These are phyloP conservation scores for Mycena rebaudengoi DNA, from an alignment of 768 basidiomycete species.

Conservation along the genomic window DNA sequence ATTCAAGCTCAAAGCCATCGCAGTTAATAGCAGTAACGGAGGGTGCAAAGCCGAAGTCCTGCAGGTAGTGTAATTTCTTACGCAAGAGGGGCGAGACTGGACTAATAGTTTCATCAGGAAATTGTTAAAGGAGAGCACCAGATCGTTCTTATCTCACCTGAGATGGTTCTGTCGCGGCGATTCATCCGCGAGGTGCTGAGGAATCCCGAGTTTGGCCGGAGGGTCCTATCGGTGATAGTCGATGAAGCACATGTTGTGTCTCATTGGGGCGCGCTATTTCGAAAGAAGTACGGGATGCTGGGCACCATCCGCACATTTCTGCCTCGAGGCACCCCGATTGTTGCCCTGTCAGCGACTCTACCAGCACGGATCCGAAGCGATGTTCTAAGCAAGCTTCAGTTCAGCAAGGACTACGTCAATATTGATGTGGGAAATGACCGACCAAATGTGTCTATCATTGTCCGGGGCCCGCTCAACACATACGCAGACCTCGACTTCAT, in stretches of 20 bases:
- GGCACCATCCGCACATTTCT: too few relatives aligned
- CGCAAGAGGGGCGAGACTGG: neutral
- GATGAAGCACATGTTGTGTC: slow-evolving; percentile 48
- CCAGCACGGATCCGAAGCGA: too few relatives aligned
- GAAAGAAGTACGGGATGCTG: too few relatives aligned
- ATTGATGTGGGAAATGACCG: too few relatives aligned
- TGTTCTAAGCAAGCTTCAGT: too few relatives aligned
- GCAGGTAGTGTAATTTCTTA: slow-evolving; percentile 27
- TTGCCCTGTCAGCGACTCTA: too few relatives aligned
- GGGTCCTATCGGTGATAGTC: slow-evolving; percentile 38
- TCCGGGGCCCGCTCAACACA: slow-evolving; percentile 41
- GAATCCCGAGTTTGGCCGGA: slow-evolving; percentile 26
- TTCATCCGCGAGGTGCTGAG: slow-evolving; percentile 38
- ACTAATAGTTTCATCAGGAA: slow-evolving; percentile 19
- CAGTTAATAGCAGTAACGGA: slow-evolving; percentile 41
- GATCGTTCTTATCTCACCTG: slow-evolving; percentile 44
- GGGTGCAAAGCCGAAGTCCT: slow-evolving; percentile 35
- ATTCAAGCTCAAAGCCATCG: slow-evolving; percentile 38
- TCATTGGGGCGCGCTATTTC: slow-evolving; percentile 44
- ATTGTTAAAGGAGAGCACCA: slow-evolving; percentile 34
- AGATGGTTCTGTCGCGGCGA: slow-evolving; percentile 37
- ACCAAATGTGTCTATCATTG: slow-evolving; percentile 41
- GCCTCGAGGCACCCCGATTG: too few relatives aligned
- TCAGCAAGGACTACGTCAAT: too few relatives aligned
- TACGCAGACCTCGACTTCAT: slow-evolving; percentile 44